These are phyloP conservation scores for Fabrea salina DNA, from an alignment of 169 alveolate genomes.

Conservation along the genomic window DNA sequence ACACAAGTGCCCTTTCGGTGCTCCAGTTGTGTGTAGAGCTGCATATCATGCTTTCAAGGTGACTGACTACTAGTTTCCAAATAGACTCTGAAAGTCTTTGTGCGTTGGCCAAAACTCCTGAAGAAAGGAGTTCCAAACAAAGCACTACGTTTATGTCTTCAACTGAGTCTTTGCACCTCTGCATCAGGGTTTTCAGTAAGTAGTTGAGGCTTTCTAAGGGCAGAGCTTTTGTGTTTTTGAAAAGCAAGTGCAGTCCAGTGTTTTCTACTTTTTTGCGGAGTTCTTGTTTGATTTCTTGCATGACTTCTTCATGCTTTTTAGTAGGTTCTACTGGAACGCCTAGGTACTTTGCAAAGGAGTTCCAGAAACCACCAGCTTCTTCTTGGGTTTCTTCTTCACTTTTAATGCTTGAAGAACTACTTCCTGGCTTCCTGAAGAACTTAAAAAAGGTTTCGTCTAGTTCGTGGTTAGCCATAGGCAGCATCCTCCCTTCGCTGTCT, in stretches of 20 bases:
- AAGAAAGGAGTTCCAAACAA: not conserved
- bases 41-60: not conserved
- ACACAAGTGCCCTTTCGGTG: not conserved
- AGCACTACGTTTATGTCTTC: slow-evolving; percentile 10
- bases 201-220: not conserved
- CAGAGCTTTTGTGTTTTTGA: not conserved
- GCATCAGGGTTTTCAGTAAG: not conserved
- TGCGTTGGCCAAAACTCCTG: not conserved
- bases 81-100: not conserved
- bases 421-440: not conserved
- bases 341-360: not conserved
- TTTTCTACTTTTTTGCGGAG: not conserved
- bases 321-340: not conserved
- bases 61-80: not conserved
- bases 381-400: slow-evolving; percentile 13
- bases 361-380: slow-evolving; percentile 22
- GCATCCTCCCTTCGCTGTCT: not conserved
- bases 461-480: not conserved
- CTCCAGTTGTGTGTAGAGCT: not conserved
- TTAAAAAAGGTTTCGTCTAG: slow-evolving; percentile 12
- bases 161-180: not conserved
- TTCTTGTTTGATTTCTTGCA: not conserved
- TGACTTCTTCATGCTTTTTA: not conserved
- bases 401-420: not conserved
- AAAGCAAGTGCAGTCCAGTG: slow-evolving; percentile 1